phyloP scores from a whole-genome alignment of 768 basidiomycete genomes.

The Hericium rajendrae region DNA sequence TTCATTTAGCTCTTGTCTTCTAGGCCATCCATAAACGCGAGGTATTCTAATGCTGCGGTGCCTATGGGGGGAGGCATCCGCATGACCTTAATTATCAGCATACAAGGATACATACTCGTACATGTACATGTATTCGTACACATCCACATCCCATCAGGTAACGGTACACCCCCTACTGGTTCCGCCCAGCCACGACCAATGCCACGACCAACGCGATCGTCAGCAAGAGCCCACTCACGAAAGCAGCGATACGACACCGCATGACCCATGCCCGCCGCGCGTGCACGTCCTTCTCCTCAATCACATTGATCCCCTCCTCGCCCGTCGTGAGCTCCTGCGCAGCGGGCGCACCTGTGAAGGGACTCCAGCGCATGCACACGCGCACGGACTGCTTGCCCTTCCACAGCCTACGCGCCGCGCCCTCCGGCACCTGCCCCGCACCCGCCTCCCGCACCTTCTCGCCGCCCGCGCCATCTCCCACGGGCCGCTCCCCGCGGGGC shows the following conservation, averaged over 20 bases:
- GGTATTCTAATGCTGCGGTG: no score
- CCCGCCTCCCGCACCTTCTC: conserved; percentile 17
- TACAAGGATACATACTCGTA: background rate
- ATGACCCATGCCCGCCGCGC: conserved; percentile 26
- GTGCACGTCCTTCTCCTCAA: conserved; percentile 11
- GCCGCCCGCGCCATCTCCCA: conserved; percentile 1
- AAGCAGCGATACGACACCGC: conserved; percentile 50
- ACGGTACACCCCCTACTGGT: background rate
- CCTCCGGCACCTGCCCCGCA: conserved; percentile 20
- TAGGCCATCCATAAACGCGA: no score
- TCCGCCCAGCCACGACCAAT: conserved; percentile 26
- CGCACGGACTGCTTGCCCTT: background rate
- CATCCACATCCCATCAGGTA: background rate
- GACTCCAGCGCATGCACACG: background rate
- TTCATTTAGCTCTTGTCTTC: no score
- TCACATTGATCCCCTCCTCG: conserved; percentile 9
- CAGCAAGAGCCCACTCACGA: conserved; percentile 46
- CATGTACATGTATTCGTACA: background rate
- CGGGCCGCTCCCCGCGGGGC: background rate
- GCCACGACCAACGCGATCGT: conserved; percentile 39
- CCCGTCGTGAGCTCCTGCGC: background rate
- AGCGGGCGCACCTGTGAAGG: background rate
- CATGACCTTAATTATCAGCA: background rate
- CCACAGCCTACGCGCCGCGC: no score
- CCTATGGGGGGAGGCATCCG: background rate